A percentile compares a stretch with the other conserved stretches of the same genome.
phyloP scores from a whole-genome alignment of 148 eudicot genomes.

The Silene conica region DNA sequence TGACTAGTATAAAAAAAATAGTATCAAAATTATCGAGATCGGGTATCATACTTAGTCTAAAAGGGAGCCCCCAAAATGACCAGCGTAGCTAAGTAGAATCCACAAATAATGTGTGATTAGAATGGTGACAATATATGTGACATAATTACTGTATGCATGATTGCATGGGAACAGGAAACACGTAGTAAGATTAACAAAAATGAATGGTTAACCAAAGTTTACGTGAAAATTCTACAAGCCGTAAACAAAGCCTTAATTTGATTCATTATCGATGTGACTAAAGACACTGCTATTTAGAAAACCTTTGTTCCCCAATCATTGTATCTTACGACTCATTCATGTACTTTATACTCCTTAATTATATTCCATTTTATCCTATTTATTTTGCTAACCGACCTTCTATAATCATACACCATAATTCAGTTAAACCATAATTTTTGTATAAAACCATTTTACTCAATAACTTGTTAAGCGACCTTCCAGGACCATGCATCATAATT shows the following conservation, averaged over 20 bases:
- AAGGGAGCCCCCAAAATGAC: no score
- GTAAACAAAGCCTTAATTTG: neutral
- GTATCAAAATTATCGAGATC: no score
- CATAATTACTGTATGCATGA: conserved; percentile 6
- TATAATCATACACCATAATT: neutral
- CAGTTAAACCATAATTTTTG: no score
- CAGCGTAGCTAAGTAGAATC: no score
- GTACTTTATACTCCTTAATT: neutral
- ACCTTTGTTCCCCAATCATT: conserved; percentile 26
- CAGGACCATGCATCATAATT: no score
- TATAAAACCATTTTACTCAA: no score
- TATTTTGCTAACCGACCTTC: neutral
- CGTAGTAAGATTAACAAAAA: neutral
- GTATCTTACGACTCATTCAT: neutral
- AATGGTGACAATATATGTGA: no score
- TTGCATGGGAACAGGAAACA: conserved; percentile 6
- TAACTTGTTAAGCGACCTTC: no score
- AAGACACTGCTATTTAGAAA: conserved; percentile 17
- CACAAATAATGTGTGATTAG: no score
- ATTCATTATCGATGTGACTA: conserved; percentile 12
- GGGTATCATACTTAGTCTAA: no score
- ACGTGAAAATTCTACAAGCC: conserved; percentile 7
- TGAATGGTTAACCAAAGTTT: conserved; percentile 10
- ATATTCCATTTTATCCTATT: conserved; percentile 7
- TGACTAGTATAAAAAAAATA: no score